A percentile compares a stretch with the other conserved stretches of the same genome.
These are phyloP conservation scores for Wickerhamomyces bisporus DNA, from an alignment of 805 yeast genomes.

Conservation along the genomic window DNA sequence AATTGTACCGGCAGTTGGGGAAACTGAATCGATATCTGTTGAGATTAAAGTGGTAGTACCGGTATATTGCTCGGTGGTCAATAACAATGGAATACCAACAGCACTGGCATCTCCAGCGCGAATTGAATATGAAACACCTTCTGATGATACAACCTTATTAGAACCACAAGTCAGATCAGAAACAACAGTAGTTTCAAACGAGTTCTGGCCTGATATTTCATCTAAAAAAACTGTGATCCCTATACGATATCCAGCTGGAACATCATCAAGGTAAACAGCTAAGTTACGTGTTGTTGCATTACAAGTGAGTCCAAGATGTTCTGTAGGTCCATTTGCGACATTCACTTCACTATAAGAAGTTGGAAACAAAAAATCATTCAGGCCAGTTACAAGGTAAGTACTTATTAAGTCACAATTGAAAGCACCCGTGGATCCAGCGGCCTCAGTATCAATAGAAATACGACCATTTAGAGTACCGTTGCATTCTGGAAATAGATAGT, in stretches of 20 bases:
- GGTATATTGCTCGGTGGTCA: constrained; percentile 14
- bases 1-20: constrained; percentile 17
- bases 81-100: constrained; percentile 15
- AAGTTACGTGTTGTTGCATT: too few species aligned
- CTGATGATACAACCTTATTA: too few species aligned
- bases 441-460: constrained; percentile 21
- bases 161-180: constrained; percentile 13
- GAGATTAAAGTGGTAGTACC: constrained; percentile 16
- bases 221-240: constrained; percentile 28
- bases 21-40: constrained; percentile 8
- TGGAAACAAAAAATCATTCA: constrained; percentile 33
- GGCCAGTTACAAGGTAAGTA: constrained; percentile 20
- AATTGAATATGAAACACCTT: too few species aligned
- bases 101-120: constrained; percentile 17
- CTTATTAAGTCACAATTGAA: constrained; percentile 19
- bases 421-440: constrained; percentile 12
- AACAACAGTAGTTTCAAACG: constrained; percentile 5
- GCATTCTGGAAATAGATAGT: constrained; percentile 30
- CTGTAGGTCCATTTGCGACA: too few species aligned
- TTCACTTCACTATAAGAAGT: constrained; percentile 6
- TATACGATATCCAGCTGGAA: constrained; percentile 25
- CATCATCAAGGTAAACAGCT: constrained; percentile 15
- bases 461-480: constrained; percentile 19
- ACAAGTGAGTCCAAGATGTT: too few species aligned
- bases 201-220: constrained; percentile 9